Percentiles rank a stretch among this genome's conserved stretches.
Conservation (phyloP, 2,329 filamentous ascomycete genomes). For the Periconia sp. region DNA sequence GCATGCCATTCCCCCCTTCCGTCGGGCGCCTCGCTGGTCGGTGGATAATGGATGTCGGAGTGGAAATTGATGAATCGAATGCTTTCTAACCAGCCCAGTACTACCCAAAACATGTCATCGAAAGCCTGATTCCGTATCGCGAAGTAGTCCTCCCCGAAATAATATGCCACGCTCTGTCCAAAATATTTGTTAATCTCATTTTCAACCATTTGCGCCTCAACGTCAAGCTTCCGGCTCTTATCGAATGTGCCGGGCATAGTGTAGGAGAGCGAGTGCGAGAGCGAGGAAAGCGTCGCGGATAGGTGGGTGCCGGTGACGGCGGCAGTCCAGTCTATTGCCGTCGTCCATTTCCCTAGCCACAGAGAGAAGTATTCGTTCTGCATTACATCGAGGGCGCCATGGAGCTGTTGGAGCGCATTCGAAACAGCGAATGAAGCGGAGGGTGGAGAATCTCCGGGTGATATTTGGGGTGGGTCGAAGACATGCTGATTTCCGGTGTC, state of each 20-base stretch:
- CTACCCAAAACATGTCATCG: conserved; percentile 96
- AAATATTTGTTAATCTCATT: conserved; percentile 87
- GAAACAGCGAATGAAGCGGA: conserved; percentile 7
- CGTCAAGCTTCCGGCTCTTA: conserved; percentile 31
- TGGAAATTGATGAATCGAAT: conserved; percentile 79
- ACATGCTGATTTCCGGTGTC: conserved; percentile 21
- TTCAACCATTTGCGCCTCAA: conserved; percentile 61
- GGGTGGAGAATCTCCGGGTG: neutral
- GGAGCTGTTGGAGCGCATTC: conserved; percentile 42
- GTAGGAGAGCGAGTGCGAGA: conserved; percentile 66
- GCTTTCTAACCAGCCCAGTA: conserved; percentile 86
- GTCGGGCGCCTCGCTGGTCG: conserved; percentile 9
- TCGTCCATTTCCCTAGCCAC: conserved; percentile 82
- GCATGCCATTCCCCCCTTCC: conserved; percentile 69
- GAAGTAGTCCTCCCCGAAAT: conserved; percentile 84
- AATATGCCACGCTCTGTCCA: conserved; percentile 75
- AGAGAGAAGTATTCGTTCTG: conserved; percentile 79
- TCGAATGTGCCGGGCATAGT: conserved; percentile 44
- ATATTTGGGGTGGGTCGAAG: neutral
- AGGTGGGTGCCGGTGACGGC: conserved; percentile 84
- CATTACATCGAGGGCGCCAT: conserved; percentile 72
- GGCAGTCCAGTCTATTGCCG: conserved; percentile 90
- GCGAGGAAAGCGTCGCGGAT: conserved; percentile 72
- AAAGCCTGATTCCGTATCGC: conserved; percentile 78
- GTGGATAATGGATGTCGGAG: conserved; percentile 64